These are phyloP conservation scores for Picochlorum sp. DNA, from an alignment of 139 green algal species.

Conservation along the genomic window DNA sequence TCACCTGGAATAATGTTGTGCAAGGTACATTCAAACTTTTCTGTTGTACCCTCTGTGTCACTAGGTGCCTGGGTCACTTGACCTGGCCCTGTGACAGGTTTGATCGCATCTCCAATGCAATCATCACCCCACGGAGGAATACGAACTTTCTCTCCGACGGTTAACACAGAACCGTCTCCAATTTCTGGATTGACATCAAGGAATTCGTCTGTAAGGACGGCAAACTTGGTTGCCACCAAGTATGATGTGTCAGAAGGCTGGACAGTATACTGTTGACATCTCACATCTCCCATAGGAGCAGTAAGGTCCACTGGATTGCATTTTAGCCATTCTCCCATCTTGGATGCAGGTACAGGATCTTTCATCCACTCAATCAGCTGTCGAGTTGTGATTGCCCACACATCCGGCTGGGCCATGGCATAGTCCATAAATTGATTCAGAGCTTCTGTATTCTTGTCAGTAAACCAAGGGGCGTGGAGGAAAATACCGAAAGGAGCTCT, in stretches of 20 bases:
- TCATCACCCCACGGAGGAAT: constrained; percentile 1
- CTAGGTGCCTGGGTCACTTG: background rate
- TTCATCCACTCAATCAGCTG: constrained; percentile 28
- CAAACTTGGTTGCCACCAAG: constrained; percentile 8
- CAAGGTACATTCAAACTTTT: background rate
- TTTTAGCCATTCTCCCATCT: constrained; percentile 15
- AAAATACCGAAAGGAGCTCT: constrained; percentile 25
- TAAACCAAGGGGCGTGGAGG: constrained; percentile 24
- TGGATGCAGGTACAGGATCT: constrained; percentile 20
- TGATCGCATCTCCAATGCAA: constrained; percentile 6
- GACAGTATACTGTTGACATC: constrained; percentile 20
- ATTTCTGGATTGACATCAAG: constrained; percentile 17
- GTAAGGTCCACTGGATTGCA: constrained; percentile 11
- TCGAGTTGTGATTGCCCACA: constrained; percentile 16
- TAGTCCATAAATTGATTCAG: constrained; percentile 18
- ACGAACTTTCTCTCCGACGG: constrained; percentile 5
- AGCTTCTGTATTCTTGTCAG: constrained; percentile 14
- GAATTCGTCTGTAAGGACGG: constrained; percentile 13
- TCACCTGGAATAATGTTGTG: background rate
- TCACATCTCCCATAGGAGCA: constrained; percentile 1
- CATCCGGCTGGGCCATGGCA: constrained; percentile 9
- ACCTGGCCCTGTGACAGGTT: background rate
- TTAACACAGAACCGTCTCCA: background rate
- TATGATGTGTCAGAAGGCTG: constrained; percentile 8
- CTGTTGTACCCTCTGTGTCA: background rate